Conservation (phyloP, 2,329 filamentous ascomycete species). For the Phaeosphaeriaceae sp. region DNA sequence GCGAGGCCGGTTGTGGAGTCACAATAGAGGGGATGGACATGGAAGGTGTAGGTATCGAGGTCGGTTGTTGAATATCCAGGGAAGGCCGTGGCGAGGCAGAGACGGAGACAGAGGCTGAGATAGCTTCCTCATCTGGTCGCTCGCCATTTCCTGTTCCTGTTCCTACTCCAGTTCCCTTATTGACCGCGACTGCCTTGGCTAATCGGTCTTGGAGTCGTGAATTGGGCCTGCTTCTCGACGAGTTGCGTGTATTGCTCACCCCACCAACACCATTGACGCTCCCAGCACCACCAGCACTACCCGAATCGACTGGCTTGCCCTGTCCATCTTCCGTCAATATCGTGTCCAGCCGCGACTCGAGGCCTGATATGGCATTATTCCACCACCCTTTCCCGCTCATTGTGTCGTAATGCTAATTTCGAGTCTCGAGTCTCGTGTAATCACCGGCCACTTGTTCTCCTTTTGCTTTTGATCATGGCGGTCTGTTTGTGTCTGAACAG, state of each 20-base stretch:
- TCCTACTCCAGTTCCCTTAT: conserved; percentile 69
- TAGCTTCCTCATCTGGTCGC: conserved; percentile 55
- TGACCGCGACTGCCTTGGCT: conserved; percentile 86
- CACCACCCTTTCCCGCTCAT: conserved; percentile 44
- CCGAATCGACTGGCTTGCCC: no score
- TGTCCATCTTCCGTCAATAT: conserved; percentile 84
- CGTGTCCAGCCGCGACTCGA: conserved; percentile 90
- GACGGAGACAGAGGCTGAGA: conserved; percentile 52
- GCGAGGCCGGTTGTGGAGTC: conserved; percentile 34
- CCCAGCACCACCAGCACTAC: no score
- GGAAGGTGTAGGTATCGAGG: conserved; percentile 29
- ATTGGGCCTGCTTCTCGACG: conserved; percentile 71
- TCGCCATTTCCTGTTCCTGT: no score
- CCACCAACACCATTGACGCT: conserved; percentile 33
- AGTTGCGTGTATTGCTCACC: conserved; percentile 62
- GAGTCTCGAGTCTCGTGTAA: conserved; percentile 6
- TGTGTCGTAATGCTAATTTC: conserved; percentile 8
- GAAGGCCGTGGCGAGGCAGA: conserved; percentile 31
- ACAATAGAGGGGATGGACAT: conserved; percentile 44
- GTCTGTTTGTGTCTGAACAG: conserved; percentile 4
- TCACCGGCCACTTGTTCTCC: conserved; percentile 40
- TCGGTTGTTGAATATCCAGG: conserved; percentile 46
- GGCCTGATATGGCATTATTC: conserved; percentile 85
- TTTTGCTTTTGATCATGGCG: conserved; percentile 41
- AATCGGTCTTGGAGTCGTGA: conserved; percentile 88